These are phyloP conservation scores for Alternaria sp. DNA, from an alignment of 2,329 filamentous ascomycete genomes.

Conservation along the genomic window DNA sequence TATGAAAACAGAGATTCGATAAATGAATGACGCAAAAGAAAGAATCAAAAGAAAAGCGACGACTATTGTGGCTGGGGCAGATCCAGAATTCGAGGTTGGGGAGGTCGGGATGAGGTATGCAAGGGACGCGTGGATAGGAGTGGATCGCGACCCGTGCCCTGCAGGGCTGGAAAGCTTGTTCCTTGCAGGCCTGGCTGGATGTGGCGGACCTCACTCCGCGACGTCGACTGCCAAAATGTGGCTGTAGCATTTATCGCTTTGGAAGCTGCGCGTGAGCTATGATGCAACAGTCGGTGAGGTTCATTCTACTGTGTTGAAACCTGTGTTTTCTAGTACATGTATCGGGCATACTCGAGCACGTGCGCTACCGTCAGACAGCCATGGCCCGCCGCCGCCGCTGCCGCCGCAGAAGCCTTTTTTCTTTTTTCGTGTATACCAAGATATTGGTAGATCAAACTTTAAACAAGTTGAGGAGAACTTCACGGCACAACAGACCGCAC, in stretches of 20 bases:
- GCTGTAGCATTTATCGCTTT: slow-evolving; percentile 4
- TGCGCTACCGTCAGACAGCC: slow-evolving; percentile 6
- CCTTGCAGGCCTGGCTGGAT: slow-evolving; percentile 8
- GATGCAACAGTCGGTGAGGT: slow-evolving; percentile 2
- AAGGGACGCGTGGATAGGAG: slow-evolving; percentile 23
- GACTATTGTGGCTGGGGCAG: slow-evolving; percentile 24
- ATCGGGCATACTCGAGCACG: neutral
- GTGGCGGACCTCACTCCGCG: slow-evolving; percentile 9
- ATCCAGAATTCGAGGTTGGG: slow-evolving; percentile 7
- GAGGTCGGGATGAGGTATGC: slow-evolving; percentile 25
- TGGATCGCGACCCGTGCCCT: slow-evolving; percentile 11
- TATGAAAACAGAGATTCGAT: neutral
- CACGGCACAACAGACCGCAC: neutral
- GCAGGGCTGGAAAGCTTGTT: slow-evolving; percentile 17
- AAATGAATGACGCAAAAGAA: slow-evolving; percentile 1
- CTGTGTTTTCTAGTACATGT: slow-evolving; percentile 9
- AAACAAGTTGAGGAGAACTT: neutral
- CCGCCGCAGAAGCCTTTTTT: neutral
- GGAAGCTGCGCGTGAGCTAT: neutral
- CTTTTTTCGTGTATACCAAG: neutral
- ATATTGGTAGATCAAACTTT: neutral
- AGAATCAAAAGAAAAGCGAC: slow-evolving; percentile 1
- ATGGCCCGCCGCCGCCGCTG: neutral
- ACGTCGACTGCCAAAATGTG: neutral
- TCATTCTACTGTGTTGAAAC: slow-evolving; percentile 8